Conservation (phyloP, 1,139 yeast genomes). For the Meyerozyma carpophila region DNA sequence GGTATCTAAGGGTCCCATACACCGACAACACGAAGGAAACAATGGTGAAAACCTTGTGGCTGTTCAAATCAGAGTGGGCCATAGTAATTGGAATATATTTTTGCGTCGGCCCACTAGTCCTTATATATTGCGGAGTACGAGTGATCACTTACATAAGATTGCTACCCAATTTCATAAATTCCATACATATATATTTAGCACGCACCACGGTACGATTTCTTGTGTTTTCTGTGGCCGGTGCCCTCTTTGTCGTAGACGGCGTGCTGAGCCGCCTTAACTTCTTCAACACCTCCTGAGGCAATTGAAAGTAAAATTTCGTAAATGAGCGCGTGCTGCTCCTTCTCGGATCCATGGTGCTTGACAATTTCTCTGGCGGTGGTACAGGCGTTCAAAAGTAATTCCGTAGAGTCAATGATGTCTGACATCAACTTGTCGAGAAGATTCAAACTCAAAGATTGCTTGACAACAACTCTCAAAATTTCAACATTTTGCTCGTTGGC, state of each 20-base stretch:
- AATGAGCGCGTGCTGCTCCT: constrained; percentile 18
- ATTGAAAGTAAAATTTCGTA: constrained; percentile 32
- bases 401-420: constrained; percentile 55
- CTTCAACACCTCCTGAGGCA: constrained; percentile 34
- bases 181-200: constrained; percentile 25
- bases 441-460: constrained; percentile 66
- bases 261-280: constrained; percentile 21
- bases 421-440: constrained; percentile 66
- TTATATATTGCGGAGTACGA: not conserved
- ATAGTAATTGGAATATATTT: not conserved
- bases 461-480: constrained; percentile 79
- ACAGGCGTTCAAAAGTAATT: constrained; percentile 43
- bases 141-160: not conserved
- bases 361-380: constrained; percentile 21
- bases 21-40: constrained; percentile 48
- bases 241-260: constrained; percentile 16
- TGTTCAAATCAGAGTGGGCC: constrained; percentile 5
- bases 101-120: too few relatives aligned
- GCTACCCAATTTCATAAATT: not conserved
- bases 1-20: constrained; percentile 50
- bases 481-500: constrained; percentile 51
- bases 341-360: constrained; percentile 14
- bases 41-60: constrained; percentile 43
- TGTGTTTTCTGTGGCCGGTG: constrained; percentile 27
- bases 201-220: constrained; percentile 48